Percentiles rank a stretch among this genome's conserved stretches.
phyloP scores from a whole-genome alignment of 805 yeast species.

The Lipomyces sp. region DNA sequence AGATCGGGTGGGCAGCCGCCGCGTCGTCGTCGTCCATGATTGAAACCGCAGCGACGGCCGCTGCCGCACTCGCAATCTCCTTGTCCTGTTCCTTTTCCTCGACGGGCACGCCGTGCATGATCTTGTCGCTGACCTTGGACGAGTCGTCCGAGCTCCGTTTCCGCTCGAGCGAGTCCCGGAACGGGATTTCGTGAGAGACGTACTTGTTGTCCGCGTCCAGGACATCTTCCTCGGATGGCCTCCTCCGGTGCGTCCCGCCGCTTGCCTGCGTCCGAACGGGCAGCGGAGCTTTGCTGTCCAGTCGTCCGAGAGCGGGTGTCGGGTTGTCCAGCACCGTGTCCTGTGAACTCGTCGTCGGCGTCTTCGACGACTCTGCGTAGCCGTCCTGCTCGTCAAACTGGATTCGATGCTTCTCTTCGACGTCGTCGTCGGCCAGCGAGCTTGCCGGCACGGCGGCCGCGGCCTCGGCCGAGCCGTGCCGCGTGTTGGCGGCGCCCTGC shows the following conservation, averaged over 20 bases:
- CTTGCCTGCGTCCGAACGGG: neutral
- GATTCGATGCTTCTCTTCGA: too few relatives aligned
- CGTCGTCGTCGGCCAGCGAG: too few relatives aligned
- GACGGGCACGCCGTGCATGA: neutral
- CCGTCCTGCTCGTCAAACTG: conserved; percentile 1
- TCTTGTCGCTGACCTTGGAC: neutral
- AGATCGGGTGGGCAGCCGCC: neutral
- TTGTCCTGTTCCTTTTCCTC: neutral
- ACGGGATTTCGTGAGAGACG: conserved; percentile 10
- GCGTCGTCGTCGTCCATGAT: neutral
- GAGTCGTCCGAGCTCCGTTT: neutral
- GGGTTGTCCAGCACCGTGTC: conserved; percentile 1
- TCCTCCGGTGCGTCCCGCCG: neutral
- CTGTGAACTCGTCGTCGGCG: conserved; percentile 9
- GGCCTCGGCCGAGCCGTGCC: too few relatives aligned
- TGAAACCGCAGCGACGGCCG: conserved; percentile 5
- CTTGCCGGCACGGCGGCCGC: too few relatives aligned
- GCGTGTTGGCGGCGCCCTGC: too few relatives aligned
- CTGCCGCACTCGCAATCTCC: conserved; percentile 2
- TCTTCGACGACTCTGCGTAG: neutral
- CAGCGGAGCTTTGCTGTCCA: too few relatives aligned
- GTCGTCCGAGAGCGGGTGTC: too few relatives aligned
- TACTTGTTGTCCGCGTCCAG: neutral
- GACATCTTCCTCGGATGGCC: neutral
- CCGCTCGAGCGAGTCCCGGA: conserved; percentile 7